phyloP scores from a whole-genome alignment of 805 yeast species.

The Nakazawaea pomicola region DNA sequence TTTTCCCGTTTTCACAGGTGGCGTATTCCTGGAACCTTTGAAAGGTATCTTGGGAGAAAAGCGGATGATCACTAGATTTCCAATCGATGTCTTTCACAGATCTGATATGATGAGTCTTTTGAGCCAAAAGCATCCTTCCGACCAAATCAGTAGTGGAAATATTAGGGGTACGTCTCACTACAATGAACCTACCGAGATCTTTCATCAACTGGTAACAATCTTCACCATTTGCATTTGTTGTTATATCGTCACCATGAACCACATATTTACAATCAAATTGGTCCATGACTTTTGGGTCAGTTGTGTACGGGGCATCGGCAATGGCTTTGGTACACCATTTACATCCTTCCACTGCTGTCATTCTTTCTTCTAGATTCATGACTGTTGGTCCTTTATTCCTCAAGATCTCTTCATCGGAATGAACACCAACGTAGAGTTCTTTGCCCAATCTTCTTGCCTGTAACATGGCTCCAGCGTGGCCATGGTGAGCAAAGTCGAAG shows the following conservation, averaged over 20 bases:
- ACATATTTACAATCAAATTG: conserved; percentile 74
- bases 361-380: conserved; percentile 76
- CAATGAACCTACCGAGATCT: conserved; percentile 77
- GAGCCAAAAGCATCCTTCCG: conserved; percentile 70
- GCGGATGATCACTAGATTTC: conserved; percentile 6
- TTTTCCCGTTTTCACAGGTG: conserved; percentile 54
- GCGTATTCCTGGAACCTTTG: conserved; percentile 52
- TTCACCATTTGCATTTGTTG: conserved; percentile 92
- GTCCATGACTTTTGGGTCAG: conserved; percentile 78
- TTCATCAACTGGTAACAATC: conserved; percentile 87
- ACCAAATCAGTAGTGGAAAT: conserved; percentile 94
- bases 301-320: conserved; percentile 87
- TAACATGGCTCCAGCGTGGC: conserved; percentile 94
- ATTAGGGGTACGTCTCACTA: conserved; percentile 92
- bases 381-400: conserved; percentile 91
- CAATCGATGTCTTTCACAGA: conserved; percentile 25
- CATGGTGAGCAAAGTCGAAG: conserved; percentile 97
- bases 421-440: conserved; percentile 82
- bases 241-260: conserved; percentile 98
- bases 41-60: conserved; percentile 30
- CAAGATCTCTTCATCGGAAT: conserved; percentile 82
- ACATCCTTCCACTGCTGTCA: conserved; percentile 83
- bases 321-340: conserved; percentile 79
- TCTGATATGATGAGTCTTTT: conserved; percentile 52
- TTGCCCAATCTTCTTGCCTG: conserved; percentile 85